phyloP scores from a whole-genome alignment of 441 rosid species.

The Biscutella laevigata region DNA sequence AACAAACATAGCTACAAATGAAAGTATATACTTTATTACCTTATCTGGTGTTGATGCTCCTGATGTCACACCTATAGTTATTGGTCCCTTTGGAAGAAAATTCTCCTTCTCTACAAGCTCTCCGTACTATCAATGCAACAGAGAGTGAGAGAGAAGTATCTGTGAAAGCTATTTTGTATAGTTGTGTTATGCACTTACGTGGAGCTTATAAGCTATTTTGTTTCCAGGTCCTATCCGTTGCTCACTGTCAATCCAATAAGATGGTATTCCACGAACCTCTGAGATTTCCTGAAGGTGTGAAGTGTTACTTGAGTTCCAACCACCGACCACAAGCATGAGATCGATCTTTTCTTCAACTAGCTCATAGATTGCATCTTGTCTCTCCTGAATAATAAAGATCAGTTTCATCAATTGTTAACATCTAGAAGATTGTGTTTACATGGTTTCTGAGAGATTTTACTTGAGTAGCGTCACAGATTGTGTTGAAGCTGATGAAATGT shows the following conservation, averaged over 20 bases:
- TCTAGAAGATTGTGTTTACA: no score
- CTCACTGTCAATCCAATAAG: conserved; percentile 86
- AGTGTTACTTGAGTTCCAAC: conserved; percentile 98
- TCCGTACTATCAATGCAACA: conserved; percentile 48
- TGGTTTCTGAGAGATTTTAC: no score
- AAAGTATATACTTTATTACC: conserved; percentile 36
- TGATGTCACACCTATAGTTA: conserved; percentile 82
- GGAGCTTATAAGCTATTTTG: conserved; percentile 77
- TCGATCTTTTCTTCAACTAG: conserved; percentile 78
- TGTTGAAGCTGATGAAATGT: conserved; percentile 93
- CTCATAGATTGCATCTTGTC: conserved; percentile 95
- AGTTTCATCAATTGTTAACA: no score
- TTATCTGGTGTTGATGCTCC: conserved; percentile 99
- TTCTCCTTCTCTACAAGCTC: conserved; percentile 86
- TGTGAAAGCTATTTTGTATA: no score
- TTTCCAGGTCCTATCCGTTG: conserved; percentile 89
- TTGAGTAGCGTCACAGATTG: conserved; percentile 97
- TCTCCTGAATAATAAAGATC: no score
- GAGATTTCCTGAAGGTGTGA: conserved; percentile 97
- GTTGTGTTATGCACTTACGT: conserved; percentile 45
- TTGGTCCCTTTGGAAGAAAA: conserved; percentile 80
- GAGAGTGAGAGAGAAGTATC: no score
- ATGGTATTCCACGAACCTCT: conserved; percentile 78
- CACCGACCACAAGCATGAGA: conserved; percentile 84
- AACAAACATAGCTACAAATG: neutral